Evolutionary conservation across 1,139 yeast species (phyloP), one percentile per base, ranked within the genome.

Genomic region (Starmera stellimalicola): DNA sequence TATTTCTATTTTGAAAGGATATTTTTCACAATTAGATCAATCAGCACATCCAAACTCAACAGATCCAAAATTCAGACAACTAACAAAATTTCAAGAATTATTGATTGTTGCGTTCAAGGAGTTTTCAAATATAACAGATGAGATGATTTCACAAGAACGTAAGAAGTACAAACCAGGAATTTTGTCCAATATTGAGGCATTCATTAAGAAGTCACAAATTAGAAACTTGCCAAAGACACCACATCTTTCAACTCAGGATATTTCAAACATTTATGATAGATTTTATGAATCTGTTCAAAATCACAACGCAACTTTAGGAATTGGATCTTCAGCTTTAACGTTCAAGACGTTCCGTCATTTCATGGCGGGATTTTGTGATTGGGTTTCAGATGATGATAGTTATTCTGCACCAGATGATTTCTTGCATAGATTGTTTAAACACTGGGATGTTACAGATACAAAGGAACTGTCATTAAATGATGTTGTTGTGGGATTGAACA

Each of bases 101-200:
- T 64, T 91, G 59, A 94, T 87, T 6, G 84, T 87, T 2, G 94
- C 98, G 0, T 88, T 91, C 58, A 81, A 81, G 50, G 98, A 93
- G 52, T 93, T 93, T 54, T 67, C 82, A 9, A 75, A 74, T 9
- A 71, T 93, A 19, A 78, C 87, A 22, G 95, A 88, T 38, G 78
- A 75, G 2, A 66, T 75, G 54, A 77, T 93, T 32, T 68, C 68
- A 26, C 76, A 70, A 38, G 82, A 77, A 48, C 72, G 97, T 36
- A 63, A 70, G 28, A 80, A 72, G 50, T 79, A 76, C 53, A 78
- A 88, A 55, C 77, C 78, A 47, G 73, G 77, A 26, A 88, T 91
- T 33, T 74, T 83, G 50, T 83, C 73, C 46, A 88, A 91, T 40
- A 85, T 91, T 42, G 94, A 93, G 44, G 67, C 78, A 0, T 91